Percentiles rank a stretch among this genome's conserved stretches.
These are phyloP conservation scores for Fusarium paranaense DNA, from an alignment of 2,329 filamentous ascomycete genomes.

Conservation along the genomic window DNA sequence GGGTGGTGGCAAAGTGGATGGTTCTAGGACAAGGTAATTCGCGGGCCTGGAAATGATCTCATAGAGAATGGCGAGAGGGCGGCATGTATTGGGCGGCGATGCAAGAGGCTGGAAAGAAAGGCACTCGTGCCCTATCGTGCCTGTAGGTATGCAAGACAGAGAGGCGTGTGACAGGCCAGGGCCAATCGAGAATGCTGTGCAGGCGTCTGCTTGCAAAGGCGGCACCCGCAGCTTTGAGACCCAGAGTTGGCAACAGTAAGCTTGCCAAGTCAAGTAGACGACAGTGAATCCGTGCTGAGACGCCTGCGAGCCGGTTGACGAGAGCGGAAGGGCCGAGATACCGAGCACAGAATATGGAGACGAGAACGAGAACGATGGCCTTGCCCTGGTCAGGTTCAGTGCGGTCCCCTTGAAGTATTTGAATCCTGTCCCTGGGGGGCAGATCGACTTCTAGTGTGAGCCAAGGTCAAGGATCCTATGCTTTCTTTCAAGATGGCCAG, in stretches of 20 bases:
- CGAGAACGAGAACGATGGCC: conserved; percentile 14
- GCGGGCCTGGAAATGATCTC: conserved; percentile 5
- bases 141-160: conserved; percentile 31
- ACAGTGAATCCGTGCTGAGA: not conserved
- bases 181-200: conserved; percentile 23
- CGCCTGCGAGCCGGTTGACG: not conserved
- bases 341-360: conserved; percentile 3
- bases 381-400: conserved; percentile 19
- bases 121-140: conserved; percentile 21
- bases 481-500: conserved; percentile 41
- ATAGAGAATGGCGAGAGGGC: conserved; percentile 7
- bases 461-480: conserved; percentile 37
- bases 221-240: conserved; percentile 2
- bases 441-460: conserved; percentile 42
- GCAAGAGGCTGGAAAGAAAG: conserved; percentile 21
- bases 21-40: conserved; percentile 7
- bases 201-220: conserved; percentile 8
- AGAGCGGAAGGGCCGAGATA: not conserved
- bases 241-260: not conserved
- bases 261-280: not conserved
- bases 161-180: conserved; percentile 11
- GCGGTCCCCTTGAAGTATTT: conserved; percentile 42
- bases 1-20: conserved; percentile 11
- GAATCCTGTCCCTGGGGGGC: conserved; percentile 33
- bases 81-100: conserved; percentile 18